These are phyloP conservation scores for Macrocybe gigantea DNA, from an alignment of 768 basidiomycete species.

Conservation along the genomic window DNA sequence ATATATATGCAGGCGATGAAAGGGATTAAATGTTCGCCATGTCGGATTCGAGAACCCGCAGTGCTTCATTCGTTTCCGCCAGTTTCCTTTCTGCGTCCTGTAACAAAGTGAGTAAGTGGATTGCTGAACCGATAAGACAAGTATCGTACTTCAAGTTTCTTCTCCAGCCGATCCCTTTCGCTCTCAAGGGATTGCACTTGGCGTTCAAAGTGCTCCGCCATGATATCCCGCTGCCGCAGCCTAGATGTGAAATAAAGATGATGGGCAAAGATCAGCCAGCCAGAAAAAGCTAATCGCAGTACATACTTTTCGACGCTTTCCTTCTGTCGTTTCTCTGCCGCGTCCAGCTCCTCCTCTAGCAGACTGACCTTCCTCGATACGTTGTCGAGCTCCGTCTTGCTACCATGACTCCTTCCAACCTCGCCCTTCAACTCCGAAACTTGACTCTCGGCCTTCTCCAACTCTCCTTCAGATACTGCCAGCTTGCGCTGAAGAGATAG, in stretches of 20 bases:
- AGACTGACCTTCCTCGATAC: constrained; percentile 82
- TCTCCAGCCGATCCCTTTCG: constrained; percentile 91
- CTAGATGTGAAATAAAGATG: constrained; percentile 34
- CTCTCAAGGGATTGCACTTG: constrained; percentile 82
- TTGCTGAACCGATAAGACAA: not conserved
- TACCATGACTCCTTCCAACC: constrained; percentile 62
- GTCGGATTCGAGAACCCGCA: constrained; percentile 74
- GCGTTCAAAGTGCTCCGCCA: constrained; percentile 97
- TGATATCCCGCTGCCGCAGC: constrained; percentile 94
- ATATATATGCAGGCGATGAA: constrained; percentile 1
- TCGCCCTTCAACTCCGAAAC: constrained; percentile 60
- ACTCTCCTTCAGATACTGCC: constrained; percentile 52
- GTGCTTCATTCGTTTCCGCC: constrained; percentile 65
- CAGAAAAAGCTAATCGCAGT: not conserved
- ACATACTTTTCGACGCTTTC: constrained; percentile 95
- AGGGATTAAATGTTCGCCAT: constrained; percentile 63
- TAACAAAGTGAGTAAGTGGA: constrained; percentile 4
- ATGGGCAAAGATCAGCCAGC: constrained; percentile 14
- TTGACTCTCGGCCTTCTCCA: constrained; percentile 66
- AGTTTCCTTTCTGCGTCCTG: constrained; percentile 74
- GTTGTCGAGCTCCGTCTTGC: constrained; percentile 66
- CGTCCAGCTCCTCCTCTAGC: constrained; percentile 93
- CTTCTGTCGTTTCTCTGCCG: constrained; percentile 93
- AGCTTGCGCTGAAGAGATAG: constrained; percentile 73
- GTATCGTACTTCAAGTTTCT: constrained; percentile 81